Evolutionary conservation across 805 yeast species (phyloP), one percentile per base, ranked within the genome.

Genomic region (Ogataea zsoltii): DNA sequence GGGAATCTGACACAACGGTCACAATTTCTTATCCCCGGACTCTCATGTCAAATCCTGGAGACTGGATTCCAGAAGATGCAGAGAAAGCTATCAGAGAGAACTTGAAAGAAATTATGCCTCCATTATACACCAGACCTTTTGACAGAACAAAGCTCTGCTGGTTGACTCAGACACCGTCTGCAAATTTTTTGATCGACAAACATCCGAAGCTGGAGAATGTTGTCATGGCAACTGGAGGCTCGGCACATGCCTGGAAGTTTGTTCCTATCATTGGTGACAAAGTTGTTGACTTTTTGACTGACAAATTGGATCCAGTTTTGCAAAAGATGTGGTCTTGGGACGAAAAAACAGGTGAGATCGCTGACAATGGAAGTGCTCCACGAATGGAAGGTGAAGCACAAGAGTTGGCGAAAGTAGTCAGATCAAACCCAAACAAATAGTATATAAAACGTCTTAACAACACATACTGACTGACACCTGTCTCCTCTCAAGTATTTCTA

Each of bases 241-340:
- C 62, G 9, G 62, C 58, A 2, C 63, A 59, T 42, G 63, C 55
- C 3, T 57, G 62, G 63, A 57, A 59, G 38, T 57, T 58, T 45
- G 61, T 59, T 16, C 58, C 61, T 1, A 40, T 59, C 25, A 31
- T 59, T 12, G 63, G 63, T 26, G 61, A 59, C 43, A 59, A 59
- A 33, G 46, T 57, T 12, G 55, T 59, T 17, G 62, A 57, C 33
- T 47, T 50, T 11, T n/a, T 57, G 34, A 47, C 45, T 16, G 57
- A 53, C 2, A 47, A 26, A 4, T 40, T 59, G 23, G 61, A 53
- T 31, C 54, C 52, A 2, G 49, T 26, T 6, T 37, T 59, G 11
- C 33, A 32, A n/a, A 33, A 50, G 4, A 48, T 44, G 45, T 58
- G 63, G 63, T 49, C 55, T 9, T 58, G 56, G 56, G 34, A 43